Evolutionary conservation across 495 filamentous ascomycete species (phyloP), one percentile per base, ranked within the genome.

Genomic region (Aspergillus baeticus): DNA sequence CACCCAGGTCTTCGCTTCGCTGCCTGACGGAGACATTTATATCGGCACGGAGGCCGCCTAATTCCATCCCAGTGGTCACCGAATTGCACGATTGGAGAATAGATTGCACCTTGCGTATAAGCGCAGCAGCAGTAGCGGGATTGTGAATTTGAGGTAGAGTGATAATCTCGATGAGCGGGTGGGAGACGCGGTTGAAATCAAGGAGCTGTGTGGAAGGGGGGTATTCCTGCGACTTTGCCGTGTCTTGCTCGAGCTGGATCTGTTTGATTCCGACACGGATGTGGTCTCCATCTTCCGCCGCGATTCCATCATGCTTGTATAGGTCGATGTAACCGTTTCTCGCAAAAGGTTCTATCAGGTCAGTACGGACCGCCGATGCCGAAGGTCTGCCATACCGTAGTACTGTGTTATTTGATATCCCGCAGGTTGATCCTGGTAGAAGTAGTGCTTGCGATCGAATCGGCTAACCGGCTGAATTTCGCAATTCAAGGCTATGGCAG

Each of bases 361-460:
- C 29, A 43, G 26, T 10, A 35, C 18, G 3, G 5, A n/a, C 8
- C 17, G 6, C 23, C 10, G 14, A n/a, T 29, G 10, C 3, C 17
- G 15, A 51, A 8, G 15, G 18, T n/a, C 17, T 5, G 15, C 14
- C 31, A 35, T 84, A 83, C 80, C 81, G 63, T 87, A 96, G 72
- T 92, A 98, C 64, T 99, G 95, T 6, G 94, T 99, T 53, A 99
- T 94, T 69, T 99, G 94, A 70, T 98, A 99, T 0, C 94, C 94
- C 0, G 87, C 78, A 6, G 95, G 94, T 67, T 99, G 94, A 70
- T 99, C 94, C 81, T 92, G 93, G 73, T 97, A 95, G 72, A 97
- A 97, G 68, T 99, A 99, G 65, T 99, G 94, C 68, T 99, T 99
- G 46, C 94, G 81, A 71, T 99, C 94, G 70, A 95, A 99, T 31